phyloP scores from a whole-genome alignment of 306 rosid genomes.

The Phaseolus lunatus region DNA sequence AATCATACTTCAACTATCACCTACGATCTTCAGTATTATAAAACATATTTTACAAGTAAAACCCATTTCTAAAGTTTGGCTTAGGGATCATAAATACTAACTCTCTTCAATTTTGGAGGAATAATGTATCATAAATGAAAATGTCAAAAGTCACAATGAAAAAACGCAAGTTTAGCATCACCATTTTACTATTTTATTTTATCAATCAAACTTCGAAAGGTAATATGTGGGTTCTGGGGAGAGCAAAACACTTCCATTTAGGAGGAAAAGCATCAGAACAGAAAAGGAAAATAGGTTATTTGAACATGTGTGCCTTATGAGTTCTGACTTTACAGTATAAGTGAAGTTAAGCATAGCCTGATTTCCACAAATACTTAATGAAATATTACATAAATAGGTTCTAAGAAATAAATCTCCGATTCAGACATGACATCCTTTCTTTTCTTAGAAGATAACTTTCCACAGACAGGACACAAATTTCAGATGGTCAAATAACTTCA shows the following conservation, averaged over 20 bases:
- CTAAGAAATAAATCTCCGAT: conserved; percentile 21
- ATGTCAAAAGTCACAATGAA: background rate
- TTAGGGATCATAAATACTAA: conserved; percentile 15
- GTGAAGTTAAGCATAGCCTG: conserved; percentile 7
- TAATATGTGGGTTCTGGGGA: background rate
- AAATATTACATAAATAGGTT: background rate
- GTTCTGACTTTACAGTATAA: conserved; percentile 28
- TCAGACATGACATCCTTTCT: conserved; percentile 13
- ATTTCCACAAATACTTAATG: conserved; percentile 26
- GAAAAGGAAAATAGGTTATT: conserved; percentile 20
- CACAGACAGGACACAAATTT: conserved; percentile 10
- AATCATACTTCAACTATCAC: conserved; percentile 23
- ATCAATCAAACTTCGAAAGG: conserved; percentile 40
- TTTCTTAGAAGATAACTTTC: conserved; percentile 3
- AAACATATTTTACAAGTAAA: conserved; percentile 5
- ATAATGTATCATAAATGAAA: conserved; percentile 7
- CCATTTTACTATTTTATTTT: conserved; percentile 1
- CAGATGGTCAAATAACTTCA: conserved; percentile 31
- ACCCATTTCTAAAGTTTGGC: conserved; percentile 19
- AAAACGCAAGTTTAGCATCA: conserved; percentile 20
- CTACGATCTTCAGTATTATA: background rate
- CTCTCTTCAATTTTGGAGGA: conserved; percentile 3
- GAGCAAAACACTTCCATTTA: conserved; percentile 20
- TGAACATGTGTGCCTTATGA: background rate
- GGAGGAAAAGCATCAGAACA: conserved; percentile 29